These are phyloP conservation scores for Coemansia sp. DNA, from an alignment of 192 early-diverging fungal genomes.

Conservation along the genomic window DNA sequence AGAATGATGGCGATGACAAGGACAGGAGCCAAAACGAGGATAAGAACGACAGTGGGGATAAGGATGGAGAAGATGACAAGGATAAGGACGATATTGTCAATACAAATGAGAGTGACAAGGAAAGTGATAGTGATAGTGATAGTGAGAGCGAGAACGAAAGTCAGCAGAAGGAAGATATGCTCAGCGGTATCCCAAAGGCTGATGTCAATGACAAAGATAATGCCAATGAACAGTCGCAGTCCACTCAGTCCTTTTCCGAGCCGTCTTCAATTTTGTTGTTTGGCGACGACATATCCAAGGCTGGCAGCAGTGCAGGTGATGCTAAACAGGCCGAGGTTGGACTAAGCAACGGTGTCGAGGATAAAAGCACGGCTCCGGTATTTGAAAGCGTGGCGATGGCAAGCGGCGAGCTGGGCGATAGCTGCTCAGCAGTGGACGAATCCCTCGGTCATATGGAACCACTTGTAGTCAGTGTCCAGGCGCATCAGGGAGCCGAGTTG, in stretches of 20 bases:
- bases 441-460: background rate
- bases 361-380: background rate
- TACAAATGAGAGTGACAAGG: background rate
- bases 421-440: background rate
- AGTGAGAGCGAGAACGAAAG: background rate
- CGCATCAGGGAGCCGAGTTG: background rate
- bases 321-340: background rate
- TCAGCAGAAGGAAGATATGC: background rate
- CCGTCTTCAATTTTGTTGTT: background rate
- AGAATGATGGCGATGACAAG: background rate
- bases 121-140: too few species aligned
- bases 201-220: too few species aligned
- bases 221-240: background rate
- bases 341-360: background rate
- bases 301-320: background rate
- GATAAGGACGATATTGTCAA: background rate
- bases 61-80: background rate
- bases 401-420: background rate
- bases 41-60: background rate
- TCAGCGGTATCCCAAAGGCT: background rate
- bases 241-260: background rate
- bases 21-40: background rate
- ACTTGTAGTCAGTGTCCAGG: background rate
- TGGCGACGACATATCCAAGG: background rate
- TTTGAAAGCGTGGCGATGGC: constrained; percentile 1